These are phyloP conservation scores for Exophiala sp. DNA, from an alignment of 2,329 filamentous ascomycete genomes.

Conservation along the genomic window DNA sequence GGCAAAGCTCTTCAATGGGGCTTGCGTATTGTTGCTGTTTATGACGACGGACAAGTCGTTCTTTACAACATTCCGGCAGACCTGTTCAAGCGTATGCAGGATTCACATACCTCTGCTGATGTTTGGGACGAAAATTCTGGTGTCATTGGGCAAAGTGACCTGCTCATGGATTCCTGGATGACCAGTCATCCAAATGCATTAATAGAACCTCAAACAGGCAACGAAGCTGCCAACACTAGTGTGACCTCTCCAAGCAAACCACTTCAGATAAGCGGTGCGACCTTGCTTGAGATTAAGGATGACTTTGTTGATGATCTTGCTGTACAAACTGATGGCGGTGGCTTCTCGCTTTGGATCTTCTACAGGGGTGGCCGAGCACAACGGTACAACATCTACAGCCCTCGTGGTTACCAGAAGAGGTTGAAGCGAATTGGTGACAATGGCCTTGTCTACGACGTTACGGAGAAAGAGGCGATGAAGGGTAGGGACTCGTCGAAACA, in stretches of 20 bases:
- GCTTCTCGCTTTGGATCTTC: constrained; percentile 26
- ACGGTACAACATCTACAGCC: constrained; percentile 16
- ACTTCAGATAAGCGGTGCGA: constrained; percentile 15
- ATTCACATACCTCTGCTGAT: constrained; percentile 13
- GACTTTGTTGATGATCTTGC: constrained; percentile 24
- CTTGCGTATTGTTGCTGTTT: constrained; percentile 57
- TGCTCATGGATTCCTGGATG: constrained; percentile 24
- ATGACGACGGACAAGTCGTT: constrained; percentile 49
- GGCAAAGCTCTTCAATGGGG: constrained; percentile 58
- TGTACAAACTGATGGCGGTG: constrained; percentile 21
- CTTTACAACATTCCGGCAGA: constrained; percentile 62
- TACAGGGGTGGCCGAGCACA: constrained; percentile 18
- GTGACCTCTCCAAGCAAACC: not conserved
- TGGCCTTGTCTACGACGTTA: constrained; percentile 17
- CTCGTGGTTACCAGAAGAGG: constrained; percentile 2
- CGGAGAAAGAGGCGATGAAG: not conserved
- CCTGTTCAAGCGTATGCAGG: constrained; percentile 40
- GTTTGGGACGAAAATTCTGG: constrained; percentile 24
- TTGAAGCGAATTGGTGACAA: constrained; percentile 16
- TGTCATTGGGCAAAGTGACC: constrained; percentile 25
- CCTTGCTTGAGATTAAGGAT: constrained; percentile 10
- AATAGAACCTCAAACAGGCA: not conserved
- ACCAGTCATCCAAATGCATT: not conserved
- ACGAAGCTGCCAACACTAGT: not conserved
- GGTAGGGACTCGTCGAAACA: no score